These are phyloP conservation scores for Kodamaea restingae DNA, from an alignment of 805 yeast genomes.

Conservation along the genomic window DNA sequence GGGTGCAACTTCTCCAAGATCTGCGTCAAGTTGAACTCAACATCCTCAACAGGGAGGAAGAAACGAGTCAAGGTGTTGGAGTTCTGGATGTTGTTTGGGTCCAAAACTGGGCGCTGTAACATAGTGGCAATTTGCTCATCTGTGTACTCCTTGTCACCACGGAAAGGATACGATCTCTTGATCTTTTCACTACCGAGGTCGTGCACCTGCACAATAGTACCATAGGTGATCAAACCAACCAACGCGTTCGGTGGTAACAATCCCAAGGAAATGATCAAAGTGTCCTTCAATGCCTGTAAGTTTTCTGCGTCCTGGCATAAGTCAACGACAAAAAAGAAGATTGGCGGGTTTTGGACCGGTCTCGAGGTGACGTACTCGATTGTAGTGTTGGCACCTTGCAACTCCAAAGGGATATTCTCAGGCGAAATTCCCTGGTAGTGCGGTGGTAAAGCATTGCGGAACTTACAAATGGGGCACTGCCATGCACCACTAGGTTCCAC, in stretches of 20 bases:
- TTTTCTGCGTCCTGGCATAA: slow-evolving; percentile 88
- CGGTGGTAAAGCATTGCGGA: slow-evolving; percentile 75
- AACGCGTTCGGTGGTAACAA: slow-evolving; percentile 86
- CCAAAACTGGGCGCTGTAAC: slow-evolving; percentile 35
- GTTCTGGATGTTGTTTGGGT: slow-evolving; percentile 20
- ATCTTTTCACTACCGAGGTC: slow-evolving; percentile 65
- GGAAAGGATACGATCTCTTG: slow-evolving; percentile 74
- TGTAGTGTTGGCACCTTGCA: slow-evolving; percentile 63
- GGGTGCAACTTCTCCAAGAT: slow-evolving; percentile 71
- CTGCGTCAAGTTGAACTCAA: slow-evolving; percentile 79
- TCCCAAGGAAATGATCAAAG: slow-evolving; percentile 69
- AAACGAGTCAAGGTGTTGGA: slow-evolving; percentile 50
- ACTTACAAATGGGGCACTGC: slow-evolving; percentile 80
- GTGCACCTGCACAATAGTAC: slow-evolving; percentile 87
- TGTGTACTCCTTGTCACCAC: slow-evolving; percentile 83
- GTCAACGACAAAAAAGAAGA: slow-evolving; percentile 82
- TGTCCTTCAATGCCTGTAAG: slow-evolving; percentile 75
- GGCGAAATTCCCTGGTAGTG: slow-evolving; percentile 75
- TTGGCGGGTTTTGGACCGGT: slow-evolving; percentile 81
- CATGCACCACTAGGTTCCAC: slow-evolving; percentile 77
- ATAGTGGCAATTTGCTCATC: slow-evolving; percentile 61
- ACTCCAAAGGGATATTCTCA: slow-evolving; percentile 78
- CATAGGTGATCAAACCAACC: slow-evolving; percentile 83
- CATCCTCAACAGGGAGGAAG: slow-evolving; percentile 67
- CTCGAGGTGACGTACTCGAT: slow-evolving; percentile 81